Percentiles rank a stretch among this genome's conserved stretches.
Conservation (phyloP, 352 stramenopile species). For the Globisporangium iwayamae region DNA sequence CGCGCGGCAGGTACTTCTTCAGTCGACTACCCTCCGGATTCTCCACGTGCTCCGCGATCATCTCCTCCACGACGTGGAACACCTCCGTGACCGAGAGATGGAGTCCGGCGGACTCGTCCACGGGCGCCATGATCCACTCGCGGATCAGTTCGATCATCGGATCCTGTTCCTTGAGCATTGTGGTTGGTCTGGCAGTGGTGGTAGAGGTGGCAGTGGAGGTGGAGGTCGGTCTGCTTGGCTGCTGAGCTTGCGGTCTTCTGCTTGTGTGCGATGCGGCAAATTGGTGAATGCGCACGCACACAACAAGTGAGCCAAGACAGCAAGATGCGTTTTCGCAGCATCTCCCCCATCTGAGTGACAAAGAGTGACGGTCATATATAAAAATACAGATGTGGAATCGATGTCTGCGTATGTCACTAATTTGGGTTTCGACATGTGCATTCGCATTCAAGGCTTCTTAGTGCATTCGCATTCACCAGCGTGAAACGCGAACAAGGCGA, state of each 20-base stretch:
- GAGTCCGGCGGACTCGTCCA: slow-evolving; percentile 53
- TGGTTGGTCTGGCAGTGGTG: background rate
- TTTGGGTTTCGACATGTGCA: no score
- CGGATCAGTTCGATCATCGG: slow-evolving; percentile 84
- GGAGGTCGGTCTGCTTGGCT: background rate
- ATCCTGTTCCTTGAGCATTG: slow-evolving; percentile 84
- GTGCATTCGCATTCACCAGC: no score
- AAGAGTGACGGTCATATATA: no score
- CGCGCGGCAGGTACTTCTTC: slow-evolving; percentile 54
- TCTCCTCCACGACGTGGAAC: slow-evolving; percentile 69
- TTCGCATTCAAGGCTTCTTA: no score
- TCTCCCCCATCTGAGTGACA: background rate
- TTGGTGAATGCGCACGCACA: background rate
- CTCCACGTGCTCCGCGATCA: slow-evolving; percentile 71
- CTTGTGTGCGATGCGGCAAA: background rate
- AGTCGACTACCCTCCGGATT: slow-evolving; percentile 39
- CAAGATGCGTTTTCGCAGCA: background rate
- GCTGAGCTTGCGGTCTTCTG: background rate
- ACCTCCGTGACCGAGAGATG: slow-evolving; percentile 64
- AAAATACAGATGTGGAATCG: no score
- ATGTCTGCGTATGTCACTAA: no score
- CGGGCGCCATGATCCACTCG: slow-evolving; percentile 79
- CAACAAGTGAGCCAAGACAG: background rate
- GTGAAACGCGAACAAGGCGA: no score
- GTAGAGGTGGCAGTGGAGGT: background rate